Conservation (phyloP, 2,329 filamentous ascomycete species). For the Fusarium equiseti region DNA sequence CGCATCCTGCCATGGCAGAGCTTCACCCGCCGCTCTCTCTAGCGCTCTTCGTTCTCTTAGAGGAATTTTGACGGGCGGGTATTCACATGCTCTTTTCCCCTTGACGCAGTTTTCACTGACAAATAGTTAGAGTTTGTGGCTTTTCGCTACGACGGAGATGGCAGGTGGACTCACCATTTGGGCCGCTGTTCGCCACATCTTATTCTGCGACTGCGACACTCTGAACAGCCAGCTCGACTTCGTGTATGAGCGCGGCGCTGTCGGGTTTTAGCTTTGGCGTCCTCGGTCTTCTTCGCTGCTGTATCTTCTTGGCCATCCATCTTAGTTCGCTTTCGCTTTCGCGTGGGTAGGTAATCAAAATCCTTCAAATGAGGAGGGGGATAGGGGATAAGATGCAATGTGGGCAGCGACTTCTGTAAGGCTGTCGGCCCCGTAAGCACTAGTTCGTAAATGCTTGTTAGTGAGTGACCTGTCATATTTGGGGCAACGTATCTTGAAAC, state of each 20-base stretch:
- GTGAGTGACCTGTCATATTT: neutral
- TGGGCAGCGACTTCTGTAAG: neutral
- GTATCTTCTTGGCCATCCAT: neutral
- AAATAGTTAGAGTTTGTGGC: neutral
- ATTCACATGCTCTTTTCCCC: slow-evolving; percentile 1
- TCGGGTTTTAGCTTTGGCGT: slow-evolving; percentile 7
- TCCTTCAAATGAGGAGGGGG: neutral
- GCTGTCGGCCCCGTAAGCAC: slow-evolving; percentile 2
- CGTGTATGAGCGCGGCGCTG: slow-evolving; percentile 22
- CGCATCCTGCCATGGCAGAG: neutral
- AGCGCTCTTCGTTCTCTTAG: slow-evolving; percentile 17
- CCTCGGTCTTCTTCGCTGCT: neutral
- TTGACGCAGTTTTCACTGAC: slow-evolving; percentile 15
- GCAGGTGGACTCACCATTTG: slow-evolving; percentile 11
- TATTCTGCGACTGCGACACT: slow-evolving; percentile 19
- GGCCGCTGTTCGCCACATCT: slow-evolving; percentile 26
- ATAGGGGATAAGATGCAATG: neutral
- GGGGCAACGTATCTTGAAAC: too few species aligned
- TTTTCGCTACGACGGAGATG: neutral
- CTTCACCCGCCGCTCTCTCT: slow-evolving; percentile 8
- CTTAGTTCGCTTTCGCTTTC: neutral
- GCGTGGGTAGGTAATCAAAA: too few species aligned
- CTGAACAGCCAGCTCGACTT: slow-evolving; percentile 16
- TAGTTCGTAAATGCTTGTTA: neutral
- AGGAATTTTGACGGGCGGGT: slow-evolving; percentile 15